These are phyloP conservation scores for Aspergillus melleus DNA, from an alignment of 2,329 filamentous ascomycete species.

Conservation along the genomic window DNA sequence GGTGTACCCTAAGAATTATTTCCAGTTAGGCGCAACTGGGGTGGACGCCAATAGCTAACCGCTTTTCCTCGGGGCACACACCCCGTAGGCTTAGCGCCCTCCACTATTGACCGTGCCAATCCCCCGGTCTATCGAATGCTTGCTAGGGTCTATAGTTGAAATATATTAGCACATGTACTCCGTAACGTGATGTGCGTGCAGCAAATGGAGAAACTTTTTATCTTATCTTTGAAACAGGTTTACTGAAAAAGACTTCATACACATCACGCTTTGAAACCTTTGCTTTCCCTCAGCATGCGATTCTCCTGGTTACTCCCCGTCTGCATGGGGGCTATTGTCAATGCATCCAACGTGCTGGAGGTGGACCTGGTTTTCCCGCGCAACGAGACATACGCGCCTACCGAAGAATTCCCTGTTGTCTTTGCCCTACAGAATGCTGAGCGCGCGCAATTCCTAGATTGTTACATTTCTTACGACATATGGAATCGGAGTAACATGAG, in stretches of 20 bases:
- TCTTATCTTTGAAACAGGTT: too few species aligned
- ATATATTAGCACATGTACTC: background rate
- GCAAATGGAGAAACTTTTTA: too few species aligned
- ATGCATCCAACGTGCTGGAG: background rate
- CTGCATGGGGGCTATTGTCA: background rate
- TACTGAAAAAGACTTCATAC: too few species aligned
- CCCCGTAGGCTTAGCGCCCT: background rate
- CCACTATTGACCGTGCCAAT: background rate
- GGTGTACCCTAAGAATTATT: background rate
- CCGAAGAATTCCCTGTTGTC: background rate
- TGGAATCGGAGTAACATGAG: background rate
- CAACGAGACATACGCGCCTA: slow-evolving; percentile 4
- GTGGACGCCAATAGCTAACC: too few species aligned
- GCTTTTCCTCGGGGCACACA: background rate
- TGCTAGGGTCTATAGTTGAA: background rate
- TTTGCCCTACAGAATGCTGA: slow-evolving; percentile 1
- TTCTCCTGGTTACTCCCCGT: background rate
- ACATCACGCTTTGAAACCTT: background rate
- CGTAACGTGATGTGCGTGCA: too few species aligned
- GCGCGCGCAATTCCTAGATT: background rate
- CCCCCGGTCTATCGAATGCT: background rate
- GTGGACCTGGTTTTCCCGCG: slow-evolving; percentile 3
- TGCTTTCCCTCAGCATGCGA: background rate
- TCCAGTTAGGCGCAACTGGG: too few species aligned
- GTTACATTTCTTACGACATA: background rate